phyloP scores from a whole-genome alignment of 805 yeast species.

The Cyberlindnera subsufficiens region DNA sequence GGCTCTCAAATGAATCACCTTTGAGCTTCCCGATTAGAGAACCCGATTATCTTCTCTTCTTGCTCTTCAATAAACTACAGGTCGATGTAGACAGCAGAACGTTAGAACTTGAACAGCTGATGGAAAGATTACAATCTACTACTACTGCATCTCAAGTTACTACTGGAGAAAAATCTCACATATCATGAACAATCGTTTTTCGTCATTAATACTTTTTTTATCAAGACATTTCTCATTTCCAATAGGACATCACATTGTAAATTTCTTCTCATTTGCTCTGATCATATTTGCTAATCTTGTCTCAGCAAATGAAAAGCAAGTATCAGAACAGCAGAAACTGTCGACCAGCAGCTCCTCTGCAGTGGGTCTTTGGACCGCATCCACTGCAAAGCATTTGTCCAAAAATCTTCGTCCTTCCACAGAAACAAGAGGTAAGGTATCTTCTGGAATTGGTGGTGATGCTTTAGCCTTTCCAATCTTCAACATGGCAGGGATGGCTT shows the following conservation, averaged over 20 bases:
- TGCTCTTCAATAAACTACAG: constrained; percentile 26
- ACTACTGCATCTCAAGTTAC: background rate
- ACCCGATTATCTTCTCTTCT: constrained; percentile 50
- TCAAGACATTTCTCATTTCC: too few species aligned
- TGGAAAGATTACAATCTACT: background rate
- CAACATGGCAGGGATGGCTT: constrained; percentile 91
- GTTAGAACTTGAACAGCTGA: constrained; percentile 2
- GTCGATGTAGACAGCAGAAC: constrained; percentile 4
- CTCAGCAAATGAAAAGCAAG: constrained; percentile 41
- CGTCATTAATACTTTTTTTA: too few species aligned
- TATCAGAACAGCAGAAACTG: constrained; percentile 39
- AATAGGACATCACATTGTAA: constrained; percentile 5
- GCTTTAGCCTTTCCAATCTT: constrained; percentile 78
- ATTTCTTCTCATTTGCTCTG: constrained; percentile 31
- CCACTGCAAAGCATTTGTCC: constrained; percentile 65
- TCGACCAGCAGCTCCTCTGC: constrained; percentile 59
- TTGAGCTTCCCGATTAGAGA: constrained; percentile 64
- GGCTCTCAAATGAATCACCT: constrained; percentile 68
- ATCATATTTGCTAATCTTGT: constrained; percentile 56
- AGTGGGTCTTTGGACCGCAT: constrained; percentile 86
- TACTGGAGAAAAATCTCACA: background rate
- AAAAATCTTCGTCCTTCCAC: constrained; percentile 64
- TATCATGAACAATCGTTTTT: background rate
- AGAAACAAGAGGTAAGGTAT: constrained; percentile 60
- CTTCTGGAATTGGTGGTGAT: constrained; percentile 97